Conservation (phyloP, 768 basidiomycete genomes). For the Sistotremastrum niveocremeum region DNA sequence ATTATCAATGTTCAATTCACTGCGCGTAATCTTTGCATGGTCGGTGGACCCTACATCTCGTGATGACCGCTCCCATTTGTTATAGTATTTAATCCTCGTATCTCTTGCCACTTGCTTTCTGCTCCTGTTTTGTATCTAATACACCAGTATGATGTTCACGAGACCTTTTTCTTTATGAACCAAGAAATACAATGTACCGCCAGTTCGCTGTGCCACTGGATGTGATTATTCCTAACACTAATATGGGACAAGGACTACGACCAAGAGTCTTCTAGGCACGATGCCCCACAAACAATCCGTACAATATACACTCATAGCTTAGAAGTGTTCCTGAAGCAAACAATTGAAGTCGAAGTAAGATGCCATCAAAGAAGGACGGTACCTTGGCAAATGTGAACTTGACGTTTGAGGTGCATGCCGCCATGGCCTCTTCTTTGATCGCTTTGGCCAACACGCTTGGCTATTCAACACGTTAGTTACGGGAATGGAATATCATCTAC, state of each 20-base stretch:
- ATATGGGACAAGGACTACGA: too few species aligned
- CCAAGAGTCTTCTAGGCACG: too few species aligned
- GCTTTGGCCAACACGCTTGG: constrained; percentile 61
- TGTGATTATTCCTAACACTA: too few species aligned
- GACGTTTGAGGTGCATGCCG: constrained; percentile 40
- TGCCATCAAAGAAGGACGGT: constrained; percentile 13
- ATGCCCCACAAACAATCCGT: too few species aligned
- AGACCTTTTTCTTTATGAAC: too few species aligned
- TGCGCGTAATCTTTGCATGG: constrained; percentile 83
- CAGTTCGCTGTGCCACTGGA: too few species aligned
- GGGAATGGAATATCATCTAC: not conserved
- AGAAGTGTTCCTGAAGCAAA: constrained; percentile 45
- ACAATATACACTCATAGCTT: constrained; percentile 4
- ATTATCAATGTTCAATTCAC: constrained; percentile 90
- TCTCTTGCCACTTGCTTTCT: too few species aligned
- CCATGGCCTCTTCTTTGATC: constrained; percentile 58
- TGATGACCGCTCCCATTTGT: too few species aligned
- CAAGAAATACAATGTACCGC: too few species aligned
- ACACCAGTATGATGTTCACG: too few species aligned
- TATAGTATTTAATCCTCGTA: too few species aligned
- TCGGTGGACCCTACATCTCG: constrained; percentile 61
- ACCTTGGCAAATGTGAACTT: constrained; percentile 79
- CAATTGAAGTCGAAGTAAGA: constrained; percentile 3
- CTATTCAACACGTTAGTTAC: not conserved
- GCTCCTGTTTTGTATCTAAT: too few species aligned